phyloP scores from a whole-genome alignment of 1,139 yeast species.

The Insectozyma bohioensis region DNA sequence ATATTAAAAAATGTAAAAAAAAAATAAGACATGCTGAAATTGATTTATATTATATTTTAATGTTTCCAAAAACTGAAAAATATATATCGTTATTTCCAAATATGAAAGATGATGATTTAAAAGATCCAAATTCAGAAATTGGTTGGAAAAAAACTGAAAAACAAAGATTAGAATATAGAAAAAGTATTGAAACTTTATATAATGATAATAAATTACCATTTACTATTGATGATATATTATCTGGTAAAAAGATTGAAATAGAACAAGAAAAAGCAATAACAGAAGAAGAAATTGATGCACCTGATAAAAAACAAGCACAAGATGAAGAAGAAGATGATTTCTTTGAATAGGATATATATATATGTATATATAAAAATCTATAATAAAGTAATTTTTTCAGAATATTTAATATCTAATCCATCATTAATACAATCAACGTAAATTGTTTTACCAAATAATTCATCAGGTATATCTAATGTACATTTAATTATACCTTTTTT shows the following conservation, averaged over 20 bases:
- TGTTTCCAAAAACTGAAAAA: conserved; percentile 78
- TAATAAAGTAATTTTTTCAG: conserved; percentile 7
- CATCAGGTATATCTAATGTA: conserved; percentile 50
- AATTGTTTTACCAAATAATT: conserved; percentile 44
- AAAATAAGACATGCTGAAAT: conserved; percentile 58
- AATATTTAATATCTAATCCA: conserved; percentile 56
- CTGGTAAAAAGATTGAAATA: conserved; percentile 38
- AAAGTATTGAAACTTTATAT: conserved; percentile 49
- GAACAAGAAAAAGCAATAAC: conserved; percentile 7
- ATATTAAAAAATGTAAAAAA: conserved; percentile 51
- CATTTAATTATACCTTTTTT: conserved; percentile 45
- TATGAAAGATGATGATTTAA: conserved; percentile 25
- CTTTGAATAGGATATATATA: conserved; percentile 30
- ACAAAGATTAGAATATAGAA: conserved; percentile 49
- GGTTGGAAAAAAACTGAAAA: conserved; percentile 51
- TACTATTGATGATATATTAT: conserved; percentile 54
- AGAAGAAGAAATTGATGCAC: conserved; percentile 42
- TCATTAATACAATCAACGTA: conserved; percentile 60
- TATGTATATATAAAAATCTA: conserved; percentile 2
- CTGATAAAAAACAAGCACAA: conserved; percentile 22
- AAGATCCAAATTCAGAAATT: conserved; percentile 40
- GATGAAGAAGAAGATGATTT: conserved; percentile 42
- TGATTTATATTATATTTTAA: conserved; percentile 73
- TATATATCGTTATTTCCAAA: conserved; percentile 75
- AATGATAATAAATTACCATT: conserved; percentile 56